Base-by-base conservation (phyloP, 805 yeast species). In the Candida coquimbonensis region DNA sequence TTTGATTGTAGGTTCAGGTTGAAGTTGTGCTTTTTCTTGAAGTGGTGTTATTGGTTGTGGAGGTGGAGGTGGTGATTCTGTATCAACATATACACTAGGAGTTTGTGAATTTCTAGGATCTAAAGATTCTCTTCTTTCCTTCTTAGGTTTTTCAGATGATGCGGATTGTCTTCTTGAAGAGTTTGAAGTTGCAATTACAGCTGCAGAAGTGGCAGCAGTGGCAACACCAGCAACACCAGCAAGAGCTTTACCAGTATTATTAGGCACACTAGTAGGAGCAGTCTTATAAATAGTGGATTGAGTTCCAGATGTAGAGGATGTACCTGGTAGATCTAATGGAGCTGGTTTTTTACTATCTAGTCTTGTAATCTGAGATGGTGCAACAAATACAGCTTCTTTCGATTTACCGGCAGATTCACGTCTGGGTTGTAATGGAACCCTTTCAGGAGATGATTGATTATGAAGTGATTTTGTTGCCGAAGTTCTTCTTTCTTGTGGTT, bases 41-140 rank as follows among this genome's bases (percentile, higher is more conserved):
- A 21, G 42, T 27, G 19, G 8, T 21, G 24, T 21, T 21, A 21
- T 4, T 21, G 14, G 31, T 11, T 9, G 31, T 9, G 31, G 31
- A 11, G 31, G 13, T 29, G 31, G 5, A 4, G 24, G 36, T 16
- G 26, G 9, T 32, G 36, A 16, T n/a, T n/a, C 29, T 27, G 34
- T 37, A 9, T 32, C 42, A 11, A 25, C 24, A 16, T 38, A 26
- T 19, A 34, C 16, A 5, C 27, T 41, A 27, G 42, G 42, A 9
- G 39, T 21, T 9, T 17, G 9, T 21, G 49, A 39, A 11, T 26
- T 35, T 39, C 46, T 43, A 27, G 49, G 49, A 34, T 48, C 51
- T 11, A 39, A 16, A 8, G 44, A 39, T 33, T 14, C 35, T 29
- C 39, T 45, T 3, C 31, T 21, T 37, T 36, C 31, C 8, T 12